These are phyloP conservation scores for Mucor ambiguus DNA, from an alignment of 371 early-diverging fungal genomes.

Conservation along the genomic window DNA sequence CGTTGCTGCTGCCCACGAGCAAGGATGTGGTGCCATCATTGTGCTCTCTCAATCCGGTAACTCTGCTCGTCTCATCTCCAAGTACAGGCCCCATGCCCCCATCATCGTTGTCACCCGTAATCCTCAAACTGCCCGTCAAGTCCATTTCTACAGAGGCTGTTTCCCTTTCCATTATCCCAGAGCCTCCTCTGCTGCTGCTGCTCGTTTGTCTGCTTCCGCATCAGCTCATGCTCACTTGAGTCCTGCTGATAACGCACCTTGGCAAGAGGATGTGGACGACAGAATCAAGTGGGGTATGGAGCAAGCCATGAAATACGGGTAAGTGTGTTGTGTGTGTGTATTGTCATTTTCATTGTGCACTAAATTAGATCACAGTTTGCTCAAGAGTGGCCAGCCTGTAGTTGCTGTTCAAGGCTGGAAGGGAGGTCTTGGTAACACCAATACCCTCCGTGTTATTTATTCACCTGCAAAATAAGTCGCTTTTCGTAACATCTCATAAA, in stretches of 20 bases:
- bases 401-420: conserved; percentile 87
- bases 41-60: conserved; percentile 81
- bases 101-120: conserved; percentile 91
- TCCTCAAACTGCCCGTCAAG: conserved; percentile 84
- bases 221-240: conserved; percentile 38
- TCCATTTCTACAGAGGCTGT: conserved; percentile 88
- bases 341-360: neutral
- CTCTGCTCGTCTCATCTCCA: conserved; percentile 91
- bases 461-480: conserved; percentile 24
- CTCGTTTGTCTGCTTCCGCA: conserved; percentile 19
- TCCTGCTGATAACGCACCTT: conserved; percentile 57
- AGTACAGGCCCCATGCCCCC: conserved; percentile 93
- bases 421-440: conserved; percentile 83
- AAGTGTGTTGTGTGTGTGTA: conserved; percentile 1
- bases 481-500: neutral
- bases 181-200: conserved; percentile 44
- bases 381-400: conserved; percentile 69
- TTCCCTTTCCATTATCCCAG: conserved; percentile 86
- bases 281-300: conserved; percentile 81
- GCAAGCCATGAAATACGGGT: conserved; percentile 66
- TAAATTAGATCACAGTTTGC: conserved; percentile 36
- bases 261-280: conserved; percentile 87
- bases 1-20: conserved; percentile 87
- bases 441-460: conserved; percentile 78
- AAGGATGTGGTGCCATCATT: conserved; percentile 86